Base-by-base conservation (phyloP, 805 yeast genomes). In the Candida succiphila region DNA sequence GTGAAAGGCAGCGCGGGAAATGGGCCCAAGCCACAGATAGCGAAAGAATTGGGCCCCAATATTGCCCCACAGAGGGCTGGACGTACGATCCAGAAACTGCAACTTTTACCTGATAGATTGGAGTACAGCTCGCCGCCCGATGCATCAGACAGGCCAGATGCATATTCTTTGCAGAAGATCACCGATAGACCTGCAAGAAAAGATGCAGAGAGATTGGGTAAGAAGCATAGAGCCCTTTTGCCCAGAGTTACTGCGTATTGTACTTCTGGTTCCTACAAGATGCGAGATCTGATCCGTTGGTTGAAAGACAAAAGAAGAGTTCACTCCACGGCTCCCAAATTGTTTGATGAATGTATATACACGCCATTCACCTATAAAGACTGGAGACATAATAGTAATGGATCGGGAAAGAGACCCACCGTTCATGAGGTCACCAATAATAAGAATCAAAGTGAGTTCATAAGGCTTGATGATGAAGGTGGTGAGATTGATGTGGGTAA, bases 191-290 rank as follows among this genome's bases (percentile, higher is more conserved):
- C 92, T 1, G 96, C 96, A 1, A 66, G 96, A 44, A 79, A 77
- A 42, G 97, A 89, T 62, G 97, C 98, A 0, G 96, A 88, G 52
- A 74, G 88, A 32, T 63, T 92, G 37, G 95, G 96, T 4, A 92
- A 88, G 53, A 75, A 76, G 41, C 89, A 81, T 46, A 63, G 97
- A 39, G 81, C 81, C 23, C 60, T 86, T 40, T 66, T 92, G 36
- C 97, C 98, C 3, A 65, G 98, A 40, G 96, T 88, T 2, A 89
- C 97, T 0, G 95, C 96, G 3, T 92, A 87, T 52, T 89, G 97
- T 58, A 89, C 97, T 0, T 87, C 96, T 19, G 88, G 96, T 21
- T 76, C 92, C 17, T 92, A 88, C 51, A 75, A 75, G 43, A 84
- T 92, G 94, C 74, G 81, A 45, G 96, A 87, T 32, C 61, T 92